Base-by-base conservation (phyloP, 1,284 basidiomycete species). In the Cryptococcus jaspeensis region DNA sequence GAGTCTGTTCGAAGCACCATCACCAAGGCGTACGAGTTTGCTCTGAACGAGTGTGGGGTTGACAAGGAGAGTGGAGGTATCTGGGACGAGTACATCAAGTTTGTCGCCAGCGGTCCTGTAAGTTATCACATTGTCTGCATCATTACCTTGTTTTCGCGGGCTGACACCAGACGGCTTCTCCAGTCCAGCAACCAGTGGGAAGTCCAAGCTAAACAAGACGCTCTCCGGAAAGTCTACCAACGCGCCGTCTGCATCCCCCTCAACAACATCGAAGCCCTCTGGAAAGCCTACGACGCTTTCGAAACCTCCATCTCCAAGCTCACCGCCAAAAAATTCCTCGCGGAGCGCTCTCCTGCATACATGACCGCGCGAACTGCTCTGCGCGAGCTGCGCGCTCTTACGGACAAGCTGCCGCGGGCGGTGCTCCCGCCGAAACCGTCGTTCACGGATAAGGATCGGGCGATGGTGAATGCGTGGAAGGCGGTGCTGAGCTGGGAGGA, bases 401-500 rank as follows among this genome's bases (percentile, higher is more conserved):
- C 89, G 32, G 82, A 81, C 6, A 78, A 82, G 0, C 76, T 92
- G 8, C 86, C 85, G 56, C 83, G 66, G 37, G 84, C 36, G 5
- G 83, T 83, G 66, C 79, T 96, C 2, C 91, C 92, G 0, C 80
- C 84, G 0, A 79, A 82, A 4, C 91, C 92, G 3, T 86, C 84
- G 15, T 94, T 89, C 79, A 85, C 83, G 53, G 78, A 82, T 1
- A 78, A 81, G 8, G 92, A 98, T 70, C 83, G 90, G 43, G 81
- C 83, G 15, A 81, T 89, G 36, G 85, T 92, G 5, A 85, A 86
- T 20, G 85, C 85, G 15, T 99, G 96, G 96, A 90, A 91, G 66
- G 81, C 84, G 2, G 98, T 97, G 73, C 79, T 99, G 50, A 90
- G 91, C 68, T 99, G 92, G 90, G 96, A 99, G 77, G 92, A 96